A percentile compares a stretch with the other conserved stretches of the same genome.
Conservation (phyloP, 2,329 filamentous ascomycete species). For the Beauveria scarabaeidicola region DNA sequence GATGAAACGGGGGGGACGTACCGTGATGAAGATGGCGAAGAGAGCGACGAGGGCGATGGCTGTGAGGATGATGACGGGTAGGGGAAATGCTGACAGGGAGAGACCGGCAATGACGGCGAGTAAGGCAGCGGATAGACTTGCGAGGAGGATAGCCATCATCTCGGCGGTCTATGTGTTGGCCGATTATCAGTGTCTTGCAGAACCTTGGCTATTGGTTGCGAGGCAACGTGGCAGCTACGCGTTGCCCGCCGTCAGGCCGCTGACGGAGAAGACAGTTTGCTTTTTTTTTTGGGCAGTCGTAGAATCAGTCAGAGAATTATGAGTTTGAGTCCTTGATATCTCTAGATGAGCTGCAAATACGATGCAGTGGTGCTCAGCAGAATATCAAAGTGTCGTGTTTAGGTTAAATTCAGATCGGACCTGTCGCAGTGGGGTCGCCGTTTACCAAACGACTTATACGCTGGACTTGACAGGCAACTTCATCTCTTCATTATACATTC, state of each 20-base stretch:
- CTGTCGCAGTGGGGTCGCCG: not conserved
- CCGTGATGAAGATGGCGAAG: conserved; percentile 22
- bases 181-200: not conserved
- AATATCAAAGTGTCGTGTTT: not conserved
- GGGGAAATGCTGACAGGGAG: conserved; percentile 6
- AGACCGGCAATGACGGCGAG: not conserved
- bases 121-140: not conserved
- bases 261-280: not conserved
- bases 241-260: not conserved
- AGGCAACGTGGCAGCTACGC: not conserved
- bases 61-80: conserved; percentile 11
- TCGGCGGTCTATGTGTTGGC: not conserved
- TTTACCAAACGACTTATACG: not conserved
- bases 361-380: not conserved
- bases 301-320: not conserved
- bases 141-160: not conserved
- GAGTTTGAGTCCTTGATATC: not conserved
- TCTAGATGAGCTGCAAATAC: not conserved
- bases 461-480: too few species aligned
- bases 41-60: conserved; percentile 17
- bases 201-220: not conserved
- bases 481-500: not conserved
- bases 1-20: conserved; percentile 14
- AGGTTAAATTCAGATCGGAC: not conserved
- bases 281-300: too few species aligned